A percentile compares a stretch with the other conserved stretches of the same genome.
These are phyloP conservation scores for Aspergillus puulaauensis DNA, from an alignment of 2,329 filamentous ascomycete species.

Conservation along the genomic window DNA sequence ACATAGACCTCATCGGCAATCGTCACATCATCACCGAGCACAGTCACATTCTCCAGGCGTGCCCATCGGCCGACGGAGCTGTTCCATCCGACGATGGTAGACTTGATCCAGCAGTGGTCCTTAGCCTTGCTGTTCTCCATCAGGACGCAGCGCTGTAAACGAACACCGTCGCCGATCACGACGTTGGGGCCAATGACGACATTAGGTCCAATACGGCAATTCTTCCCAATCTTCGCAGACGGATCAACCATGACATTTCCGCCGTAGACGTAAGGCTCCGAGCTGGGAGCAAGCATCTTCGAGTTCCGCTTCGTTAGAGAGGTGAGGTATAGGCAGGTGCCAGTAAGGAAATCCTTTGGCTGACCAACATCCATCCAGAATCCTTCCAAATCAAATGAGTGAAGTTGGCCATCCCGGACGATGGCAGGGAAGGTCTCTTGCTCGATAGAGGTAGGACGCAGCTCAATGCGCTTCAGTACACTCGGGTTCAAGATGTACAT, in stretches of 20 bases:
- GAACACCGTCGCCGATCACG: constrained; percentile 88
- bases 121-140: constrained; percentile 90
- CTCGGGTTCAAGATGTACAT: constrained; percentile 97
- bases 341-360: constrained; percentile 95
- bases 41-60: constrained; percentile 95
- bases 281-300: constrained; percentile 73
- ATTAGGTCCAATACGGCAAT: constrained; percentile 96
- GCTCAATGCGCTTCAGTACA: constrained; percentile 85
- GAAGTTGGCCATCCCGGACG: constrained; percentile 81
- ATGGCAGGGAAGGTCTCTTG: constrained; percentile 98
- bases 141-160: constrained; percentile 88
- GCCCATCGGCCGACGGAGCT: constrained; percentile 94
- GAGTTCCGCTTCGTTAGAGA: constrained; percentile 87
- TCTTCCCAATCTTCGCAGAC: constrained; percentile 93
- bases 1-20: constrained; percentile 99
- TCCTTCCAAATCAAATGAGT: constrained; percentile 94
- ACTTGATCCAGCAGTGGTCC: constrained; percentile 99
- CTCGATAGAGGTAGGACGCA: constrained; percentile 95
- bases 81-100: constrained; percentile 98
- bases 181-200: constrained; percentile 94
- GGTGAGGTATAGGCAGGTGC: constrained; percentile 93
- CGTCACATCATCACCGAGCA: constrained; percentile 94
- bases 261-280: constrained; percentile 79
- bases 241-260: constrained; percentile 96
- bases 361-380: constrained; percentile 99